Evolutionary conservation across 257 asterid genomes (phyloP).

Genomic region (Gynochthodes officinalis): DNA sequence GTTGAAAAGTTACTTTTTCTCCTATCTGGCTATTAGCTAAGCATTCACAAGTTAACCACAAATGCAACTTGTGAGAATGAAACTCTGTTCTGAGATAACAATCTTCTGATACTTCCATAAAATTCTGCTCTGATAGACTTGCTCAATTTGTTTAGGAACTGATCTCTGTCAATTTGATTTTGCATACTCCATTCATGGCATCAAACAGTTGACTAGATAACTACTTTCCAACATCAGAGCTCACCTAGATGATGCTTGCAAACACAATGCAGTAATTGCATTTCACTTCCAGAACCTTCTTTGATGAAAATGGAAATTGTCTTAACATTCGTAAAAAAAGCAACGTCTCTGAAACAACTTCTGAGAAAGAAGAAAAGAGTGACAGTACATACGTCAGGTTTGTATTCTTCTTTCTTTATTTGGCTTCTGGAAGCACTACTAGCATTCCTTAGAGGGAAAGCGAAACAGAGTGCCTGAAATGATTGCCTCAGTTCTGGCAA

Average conservation of each 20-base stretch:
- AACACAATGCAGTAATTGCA: constrained; percentile 83
- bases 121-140: constrained; percentile 47
- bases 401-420: constrained; percentile 75
- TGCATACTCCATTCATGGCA: constrained; percentile 56
- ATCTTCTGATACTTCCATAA: constrained; percentile 93
- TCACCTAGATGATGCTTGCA: constrained; percentile 56
- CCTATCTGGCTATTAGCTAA: constrained; percentile 47
- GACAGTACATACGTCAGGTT: constrained; percentile 81
- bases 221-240: constrained; percentile 55
- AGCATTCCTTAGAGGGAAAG: constrained; percentile 76
- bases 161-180: constrained; percentile 54
- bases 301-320: constrained; percentile 75
- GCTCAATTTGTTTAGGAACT: constrained; percentile 63
- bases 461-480: constrained; percentile 93
- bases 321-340: constrained; percentile 81
- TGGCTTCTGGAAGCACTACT: constrained; percentile 87
- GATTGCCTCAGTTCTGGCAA: constrained; percentile 82
- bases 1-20: constrained; percentile 43
- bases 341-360: constrained; percentile 76
- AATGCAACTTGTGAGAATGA: constrained; percentile 52
- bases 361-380: constrained; percentile 75
- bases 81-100: constrained; percentile 65
- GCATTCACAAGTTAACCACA: constrained; percentile 89
- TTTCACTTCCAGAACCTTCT: constrained; percentile 73
- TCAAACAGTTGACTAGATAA: constrained; percentile 64